Evolutionary conservation across 257 asterid genomes (phyloP).

Genomic region (Paraleonurus japonicus): DNA sequence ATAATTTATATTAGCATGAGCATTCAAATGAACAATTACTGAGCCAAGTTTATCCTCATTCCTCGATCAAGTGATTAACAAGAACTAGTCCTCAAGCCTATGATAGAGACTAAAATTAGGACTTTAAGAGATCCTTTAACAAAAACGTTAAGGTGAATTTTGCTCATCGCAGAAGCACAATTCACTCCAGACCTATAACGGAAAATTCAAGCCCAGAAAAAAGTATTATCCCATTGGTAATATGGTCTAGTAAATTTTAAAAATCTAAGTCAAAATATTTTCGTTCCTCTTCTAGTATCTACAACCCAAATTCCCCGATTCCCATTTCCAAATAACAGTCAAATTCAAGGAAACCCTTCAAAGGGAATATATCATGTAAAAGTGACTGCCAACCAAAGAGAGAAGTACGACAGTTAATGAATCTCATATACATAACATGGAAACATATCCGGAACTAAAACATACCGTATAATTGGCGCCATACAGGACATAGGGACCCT

Average conservation of each 20-base stretch:
- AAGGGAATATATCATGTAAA: not conserved
- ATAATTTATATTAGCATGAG: not conserved
- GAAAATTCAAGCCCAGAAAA: not conserved
- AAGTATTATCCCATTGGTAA: not conserved
- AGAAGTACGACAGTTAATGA: not conserved
- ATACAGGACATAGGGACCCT: constrained; percentile 71
- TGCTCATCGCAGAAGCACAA: not conserved
- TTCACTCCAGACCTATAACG: not conserved
- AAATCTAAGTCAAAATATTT: too few species aligned
- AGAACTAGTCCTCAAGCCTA: not conserved
- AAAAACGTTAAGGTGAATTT: not conserved
- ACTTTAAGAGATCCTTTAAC: not conserved
- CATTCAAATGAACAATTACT: not conserved
- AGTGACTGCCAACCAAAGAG: not conserved
- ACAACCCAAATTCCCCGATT: too few species aligned
- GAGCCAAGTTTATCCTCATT: not conserved
- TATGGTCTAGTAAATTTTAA: too few species aligned
- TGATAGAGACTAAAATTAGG: not conserved
- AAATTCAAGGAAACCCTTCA: not conserved
- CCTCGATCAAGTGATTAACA: not conserved
- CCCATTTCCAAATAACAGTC: constrained; percentile 7
- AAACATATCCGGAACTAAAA: not conserved
- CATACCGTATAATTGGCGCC: constrained; percentile 79
- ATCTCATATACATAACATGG: not conserved
- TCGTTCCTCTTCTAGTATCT: too few species aligned